Evolutionary conservation across 1,284 basidiomycete species (phyloP).

Genomic region (Cutaneotrichosporon cyanovorans): DNA sequence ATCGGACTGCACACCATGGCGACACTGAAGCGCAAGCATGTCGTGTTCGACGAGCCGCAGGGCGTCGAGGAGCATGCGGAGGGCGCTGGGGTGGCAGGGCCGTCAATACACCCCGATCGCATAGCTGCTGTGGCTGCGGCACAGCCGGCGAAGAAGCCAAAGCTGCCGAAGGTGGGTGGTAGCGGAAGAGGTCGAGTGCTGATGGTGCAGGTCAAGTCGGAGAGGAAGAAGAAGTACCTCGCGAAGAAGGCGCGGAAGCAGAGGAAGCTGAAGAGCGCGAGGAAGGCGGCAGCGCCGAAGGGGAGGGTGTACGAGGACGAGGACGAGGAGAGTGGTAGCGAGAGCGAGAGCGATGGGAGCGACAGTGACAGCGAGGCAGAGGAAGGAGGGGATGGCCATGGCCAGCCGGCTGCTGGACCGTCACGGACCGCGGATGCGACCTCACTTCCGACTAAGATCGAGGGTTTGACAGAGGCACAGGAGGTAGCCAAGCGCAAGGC

Average conservation of each 20-base stretch:
- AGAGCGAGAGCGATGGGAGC: slow-evolving; percentile 2
- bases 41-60: slow-evolving; percentile 15
- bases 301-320: slow-evolving; percentile 22
- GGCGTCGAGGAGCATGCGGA: not conserved
- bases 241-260: slow-evolving; percentile 58
- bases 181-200: not conserved
- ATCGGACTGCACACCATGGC: slow-evolving; percentile 4
- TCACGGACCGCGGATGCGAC: not conserved
- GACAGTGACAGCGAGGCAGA: slow-evolving; percentile 8
- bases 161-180: slow-evolving; percentile 29
- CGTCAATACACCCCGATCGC: slow-evolving; percentile 11
- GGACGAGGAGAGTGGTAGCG: slow-evolving; percentile 11
- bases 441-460: not conserved
- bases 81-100: not conserved
- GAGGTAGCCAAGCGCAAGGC: slow-evolving; percentile 6
- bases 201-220: slow-evolving; percentile 28
- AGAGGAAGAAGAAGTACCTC: slow-evolving; percentile 58
- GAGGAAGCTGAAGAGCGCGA: slow-evolving; percentile 51
- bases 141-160: slow-evolving; percentile 16
- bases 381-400: not conserved
- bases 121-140: slow-evolving; percentile 2
- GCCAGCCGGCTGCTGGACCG: not conserved
- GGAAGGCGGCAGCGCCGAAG: slow-evolving; percentile 42
- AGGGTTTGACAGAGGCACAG: not conserved
- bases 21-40: slow-evolving; percentile 27